Base-by-base conservation (phyloP, 371 early-diverging fungal species). In the Nematocida sp. region DNA sequence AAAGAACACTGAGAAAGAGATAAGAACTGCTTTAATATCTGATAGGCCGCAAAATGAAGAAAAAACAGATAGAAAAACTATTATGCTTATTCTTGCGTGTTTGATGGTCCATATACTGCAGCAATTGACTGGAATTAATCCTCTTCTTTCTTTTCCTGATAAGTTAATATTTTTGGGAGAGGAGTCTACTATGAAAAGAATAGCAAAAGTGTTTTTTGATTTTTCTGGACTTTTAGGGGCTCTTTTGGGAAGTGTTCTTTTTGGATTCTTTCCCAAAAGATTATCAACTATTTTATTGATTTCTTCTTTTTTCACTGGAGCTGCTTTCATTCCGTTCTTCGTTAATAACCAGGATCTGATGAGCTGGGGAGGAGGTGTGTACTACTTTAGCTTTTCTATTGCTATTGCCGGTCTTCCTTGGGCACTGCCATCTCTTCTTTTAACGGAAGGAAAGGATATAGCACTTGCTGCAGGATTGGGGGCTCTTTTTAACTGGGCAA, bases 51-150 rank as follows among this genome's bases (percentile, higher is more conserved):
- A 18, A 2, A 26, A 26, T 16, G 13, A n/a, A 13, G 33, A 42
- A 23, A 33, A 49, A 3, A 16, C 26, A 40, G 48, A 28, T 45
- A 16, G 56, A 13, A 59, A 11, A 9, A 7, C 57, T 32, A 20
- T 16, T 20, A 23, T 35, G 36, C 16, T 71, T 0, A 71, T 71
- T 61, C 16, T 20, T 33, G 4, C 39, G 11, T 71, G 75, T 28
- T 13, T 71, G 7, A 25, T 50, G 0, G 39, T 71, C 32, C 75
- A 71, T 1, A 23, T 71, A 1, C 40, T 50, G 0, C 75, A 71
- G 61, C 75, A 71, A 23, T 18, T 71, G 45, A 61, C 75, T 3
- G 75, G 75, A 1, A 71, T 71, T n/a, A 71, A 71, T 33, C 75
- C 75, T 0, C 38, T 71, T 61, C 49, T 71, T 9, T 36, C 64